phyloP scores from a whole-genome alignment of 1,284 basidiomycete species.

The Earliella scabrosa region DNA sequence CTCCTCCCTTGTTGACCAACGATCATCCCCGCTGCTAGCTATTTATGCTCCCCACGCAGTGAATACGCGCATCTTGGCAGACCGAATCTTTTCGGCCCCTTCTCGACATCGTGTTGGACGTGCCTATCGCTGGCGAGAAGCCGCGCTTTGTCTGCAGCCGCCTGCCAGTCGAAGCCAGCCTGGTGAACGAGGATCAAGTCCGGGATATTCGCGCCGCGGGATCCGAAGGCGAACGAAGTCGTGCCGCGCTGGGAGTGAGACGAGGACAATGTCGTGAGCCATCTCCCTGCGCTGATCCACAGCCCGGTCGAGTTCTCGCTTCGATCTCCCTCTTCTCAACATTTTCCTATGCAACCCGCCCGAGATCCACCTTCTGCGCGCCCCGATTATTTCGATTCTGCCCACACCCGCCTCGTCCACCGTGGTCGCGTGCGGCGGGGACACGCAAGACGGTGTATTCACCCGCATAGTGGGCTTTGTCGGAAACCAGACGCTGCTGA shows the following conservation, averaged over 20 bases:
- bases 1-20: too few species aligned
- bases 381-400: conserved; percentile 72
- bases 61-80: too few species aligned
- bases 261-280: conserved; percentile 2
- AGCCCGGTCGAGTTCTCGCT: conserved; percentile 58
- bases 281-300: conserved; percentile 5
- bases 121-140: too few species aligned
- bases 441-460: conserved; percentile 68
- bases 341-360: conserved; percentile 42
- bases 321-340: conserved; percentile 29
- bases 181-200: too few species aligned
- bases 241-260: neutral
- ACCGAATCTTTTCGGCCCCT: too few species aligned
- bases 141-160: too few species aligned
- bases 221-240: too few species aligned
- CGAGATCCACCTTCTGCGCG: conserved; percentile 58
- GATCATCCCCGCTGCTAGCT: too few species aligned
- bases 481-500: conserved; percentile 45
- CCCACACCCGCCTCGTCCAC: conserved; percentile 80
- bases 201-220: too few species aligned
- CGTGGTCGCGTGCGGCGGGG: conserved; percentile 22
- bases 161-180: too few species aligned
- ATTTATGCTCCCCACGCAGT: too few species aligned
- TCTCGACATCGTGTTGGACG: too few species aligned
- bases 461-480: conserved; percentile 70